phyloP scores from a whole-genome alignment of 2,329 filamentous ascomycete genomes.

The Pseudocercospora fuligena region DNA sequence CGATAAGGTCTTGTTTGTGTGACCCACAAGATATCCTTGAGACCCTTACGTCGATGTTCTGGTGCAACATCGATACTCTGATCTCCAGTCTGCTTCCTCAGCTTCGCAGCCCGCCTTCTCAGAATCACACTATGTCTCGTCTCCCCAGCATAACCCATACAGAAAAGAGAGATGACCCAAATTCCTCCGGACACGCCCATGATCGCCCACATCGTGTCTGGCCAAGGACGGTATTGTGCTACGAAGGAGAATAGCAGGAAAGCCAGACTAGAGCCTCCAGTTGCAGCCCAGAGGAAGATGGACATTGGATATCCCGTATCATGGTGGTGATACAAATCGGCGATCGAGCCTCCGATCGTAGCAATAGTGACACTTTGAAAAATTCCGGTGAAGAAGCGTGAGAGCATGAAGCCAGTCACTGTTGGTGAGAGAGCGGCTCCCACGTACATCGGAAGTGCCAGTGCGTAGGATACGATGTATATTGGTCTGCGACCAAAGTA shows the following conservation, averaged over 20 bases:
- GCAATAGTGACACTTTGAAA: constrained; percentile 44
- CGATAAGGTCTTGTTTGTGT: constrained; percentile 17
- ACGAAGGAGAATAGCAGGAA: constrained; percentile 48
- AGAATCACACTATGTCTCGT: constrained; percentile 32
- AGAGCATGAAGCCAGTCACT: constrained; percentile 47
- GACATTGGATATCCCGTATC: constrained; percentile 49
- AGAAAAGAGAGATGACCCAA: constrained; percentile 15
- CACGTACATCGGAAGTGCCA: constrained; percentile 50
- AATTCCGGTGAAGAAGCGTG: constrained; percentile 52
- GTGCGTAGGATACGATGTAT: constrained; percentile 42
- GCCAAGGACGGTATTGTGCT: constrained; percentile 22
- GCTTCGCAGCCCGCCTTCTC: constrained; percentile 31
- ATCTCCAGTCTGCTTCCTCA: constrained; percentile 20
- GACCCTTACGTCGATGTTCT: constrained; percentile 10
- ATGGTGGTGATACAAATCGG: constrained; percentile 53
- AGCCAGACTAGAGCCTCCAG: constrained; percentile 48
- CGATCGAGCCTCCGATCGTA: constrained; percentile 49
- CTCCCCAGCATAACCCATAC: constrained; percentile 14
- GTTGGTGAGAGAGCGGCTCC: constrained; percentile 49
- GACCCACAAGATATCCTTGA: constrained; percentile 14
- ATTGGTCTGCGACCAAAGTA: constrained; percentile 23
- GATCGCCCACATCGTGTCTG: constrained; percentile 23
- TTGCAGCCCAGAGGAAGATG: constrained; percentile 48
- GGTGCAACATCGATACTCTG: constrained; percentile 16
- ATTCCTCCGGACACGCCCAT: constrained; percentile 21